Evolutionary conservation across 2,329 filamentous ascomycete genomes (phyloP).

Genomic region (Rutstroemia sydowiana): DNA sequence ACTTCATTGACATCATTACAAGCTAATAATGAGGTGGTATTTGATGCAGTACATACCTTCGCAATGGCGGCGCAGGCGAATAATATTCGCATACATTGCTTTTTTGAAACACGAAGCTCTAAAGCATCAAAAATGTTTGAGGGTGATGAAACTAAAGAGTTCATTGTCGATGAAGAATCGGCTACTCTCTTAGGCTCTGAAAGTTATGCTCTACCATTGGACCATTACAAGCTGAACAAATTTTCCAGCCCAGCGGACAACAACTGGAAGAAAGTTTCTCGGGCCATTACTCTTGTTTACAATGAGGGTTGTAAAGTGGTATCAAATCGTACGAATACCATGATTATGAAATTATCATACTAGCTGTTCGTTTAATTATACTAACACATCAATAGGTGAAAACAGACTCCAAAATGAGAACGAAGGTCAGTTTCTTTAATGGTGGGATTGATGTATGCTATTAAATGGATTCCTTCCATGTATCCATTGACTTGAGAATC

Average conservation of each 20-base stretch:
- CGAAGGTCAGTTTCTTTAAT: too few species aligned
- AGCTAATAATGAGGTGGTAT: neutral
- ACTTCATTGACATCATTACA: neutral
- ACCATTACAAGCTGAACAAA: neutral
- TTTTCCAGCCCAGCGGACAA: neutral
- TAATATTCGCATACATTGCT: neutral
- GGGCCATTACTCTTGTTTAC: neutral
- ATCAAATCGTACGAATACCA: too few species aligned
- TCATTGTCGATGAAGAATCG: slow-evolving; percentile 1
- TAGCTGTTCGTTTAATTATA: too few species aligned
- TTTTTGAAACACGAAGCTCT: neutral
- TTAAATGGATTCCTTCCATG: too few species aligned
- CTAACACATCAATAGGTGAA: too few species aligned
- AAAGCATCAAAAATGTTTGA: neutral
- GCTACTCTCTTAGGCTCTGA: neutral
- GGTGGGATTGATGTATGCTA: too few species aligned
- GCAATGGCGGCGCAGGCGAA: neutral
- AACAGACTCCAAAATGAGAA: too few species aligned
- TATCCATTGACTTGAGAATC: too few species aligned
- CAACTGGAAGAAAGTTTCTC: neutral
- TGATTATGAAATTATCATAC: too few species aligned
- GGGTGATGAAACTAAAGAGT: neutral
- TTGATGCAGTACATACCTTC: neutral
- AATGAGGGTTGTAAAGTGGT: too few species aligned
- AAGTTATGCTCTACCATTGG: neutral